phyloP scores from a whole-genome alignment of 208 protist genomes.

The Plasmodiophora brassicae region DNA sequence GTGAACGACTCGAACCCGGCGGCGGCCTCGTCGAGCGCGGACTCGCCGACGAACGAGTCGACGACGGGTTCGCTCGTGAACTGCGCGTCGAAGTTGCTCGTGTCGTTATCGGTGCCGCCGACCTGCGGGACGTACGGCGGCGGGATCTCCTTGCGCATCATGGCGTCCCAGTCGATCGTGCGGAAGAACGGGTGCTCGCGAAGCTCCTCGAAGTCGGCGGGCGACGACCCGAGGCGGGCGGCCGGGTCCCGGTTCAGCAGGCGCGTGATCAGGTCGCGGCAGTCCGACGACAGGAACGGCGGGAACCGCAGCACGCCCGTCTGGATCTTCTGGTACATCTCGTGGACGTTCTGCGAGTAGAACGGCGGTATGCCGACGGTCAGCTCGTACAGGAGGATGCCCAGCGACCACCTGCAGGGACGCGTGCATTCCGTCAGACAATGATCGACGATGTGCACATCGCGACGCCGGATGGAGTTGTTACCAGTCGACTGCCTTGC shows the following conservation, averaged over 20 bases:
- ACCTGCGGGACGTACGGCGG: constrained; percentile 38
- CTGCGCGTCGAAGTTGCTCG: constrained; percentile 38
- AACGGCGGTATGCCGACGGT: constrained; percentile 48
- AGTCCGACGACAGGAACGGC: neutral
- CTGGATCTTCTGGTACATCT: constrained; percentile 41
- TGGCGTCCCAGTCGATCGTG: constrained; percentile 31
- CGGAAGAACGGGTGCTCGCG: constrained; percentile 45
- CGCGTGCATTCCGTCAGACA: too few species aligned
- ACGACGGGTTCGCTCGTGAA: constrained; percentile 40
- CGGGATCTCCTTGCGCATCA: constrained; percentile 33
- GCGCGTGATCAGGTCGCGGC: constrained; percentile 39
- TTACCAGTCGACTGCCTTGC: constrained; percentile 45
- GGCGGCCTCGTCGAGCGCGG: neutral
- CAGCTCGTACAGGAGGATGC: constrained; percentile 41
- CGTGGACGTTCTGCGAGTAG: constrained; percentile 48
- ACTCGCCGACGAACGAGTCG: constrained; percentile 10
- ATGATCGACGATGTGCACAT: too few species aligned
- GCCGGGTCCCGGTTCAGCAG: constrained; percentile 42
- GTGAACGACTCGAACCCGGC: constrained; percentile 14
- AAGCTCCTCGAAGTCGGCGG: constrained; percentile 43
- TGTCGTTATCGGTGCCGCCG: constrained; percentile 28
- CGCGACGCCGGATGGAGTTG: neutral
- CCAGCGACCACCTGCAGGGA: constrained; percentile 21
- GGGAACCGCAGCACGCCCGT: constrained; percentile 25
- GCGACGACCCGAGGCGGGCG: neutral